phyloP scores from a whole-genome alignment of 139 green algal genomes.

The Bryopsis sp. region DNA sequence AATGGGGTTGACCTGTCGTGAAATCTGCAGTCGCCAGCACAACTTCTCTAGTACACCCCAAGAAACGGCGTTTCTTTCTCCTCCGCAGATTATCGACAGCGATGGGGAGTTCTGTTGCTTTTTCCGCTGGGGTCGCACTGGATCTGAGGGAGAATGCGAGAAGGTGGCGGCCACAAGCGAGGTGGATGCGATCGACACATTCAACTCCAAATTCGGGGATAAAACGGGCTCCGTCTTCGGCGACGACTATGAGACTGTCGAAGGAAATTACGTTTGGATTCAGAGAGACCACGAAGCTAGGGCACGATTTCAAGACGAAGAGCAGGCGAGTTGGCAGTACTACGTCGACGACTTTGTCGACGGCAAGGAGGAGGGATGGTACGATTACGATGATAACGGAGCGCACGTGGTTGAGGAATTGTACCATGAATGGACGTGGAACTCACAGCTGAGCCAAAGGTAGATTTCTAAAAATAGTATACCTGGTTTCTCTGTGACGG shows the following conservation, averaged over 20 bases:
- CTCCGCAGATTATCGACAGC: too few relatives aligned
- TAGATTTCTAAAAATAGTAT: constrained; percentile 12
- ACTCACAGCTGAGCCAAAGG: constrained; percentile 8
- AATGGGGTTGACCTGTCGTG: too few relatives aligned
- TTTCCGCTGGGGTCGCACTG: constrained; percentile 19
- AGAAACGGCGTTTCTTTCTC: too few relatives aligned
- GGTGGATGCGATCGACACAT: constrained; percentile 10
- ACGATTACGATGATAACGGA: constrained; percentile 16
- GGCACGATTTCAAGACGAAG: constrained; percentile 9
- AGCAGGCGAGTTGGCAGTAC: constrained; percentile 19
- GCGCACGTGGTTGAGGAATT: constrained; percentile 17
- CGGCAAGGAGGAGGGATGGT: constrained; percentile 21
- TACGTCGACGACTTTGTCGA: constrained; percentile 20
- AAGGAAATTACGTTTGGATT: constrained; percentile 18
- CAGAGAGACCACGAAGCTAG: constrained; percentile 14
- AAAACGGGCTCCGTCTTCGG: constrained; percentile 16
- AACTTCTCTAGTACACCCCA: too few relatives aligned
- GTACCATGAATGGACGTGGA: constrained; percentile 16
- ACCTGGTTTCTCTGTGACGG: constrained; percentile 2
- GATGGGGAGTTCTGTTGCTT: too few relatives aligned
- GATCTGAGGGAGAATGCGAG: constrained; percentile 17
- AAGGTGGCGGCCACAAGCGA: constrained; percentile 4
- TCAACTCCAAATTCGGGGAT: constrained; percentile 17
- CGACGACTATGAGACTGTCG: constrained; percentile 7
- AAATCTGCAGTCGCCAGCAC: too few relatives aligned